These are phyloP conservation scores for Drosera capensis DNA, from an alignment of 148 eudicot species.

Conservation along the genomic window DNA sequence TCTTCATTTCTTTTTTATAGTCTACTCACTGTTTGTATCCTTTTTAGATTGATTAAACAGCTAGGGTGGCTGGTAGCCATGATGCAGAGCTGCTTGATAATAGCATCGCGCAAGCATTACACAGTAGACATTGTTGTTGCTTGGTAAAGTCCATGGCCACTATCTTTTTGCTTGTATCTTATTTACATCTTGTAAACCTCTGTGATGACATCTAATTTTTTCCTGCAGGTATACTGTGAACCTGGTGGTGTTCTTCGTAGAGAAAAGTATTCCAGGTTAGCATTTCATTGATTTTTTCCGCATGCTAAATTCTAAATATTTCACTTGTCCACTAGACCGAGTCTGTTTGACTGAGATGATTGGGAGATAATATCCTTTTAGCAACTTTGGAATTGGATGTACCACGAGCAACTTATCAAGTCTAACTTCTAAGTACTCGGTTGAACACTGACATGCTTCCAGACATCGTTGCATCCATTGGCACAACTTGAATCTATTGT, in stretches of 20 bases:
- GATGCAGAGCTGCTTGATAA: constrained; percentile 73
- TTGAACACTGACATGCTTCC: not conserved
- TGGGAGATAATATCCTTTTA: too few relatives aligned
- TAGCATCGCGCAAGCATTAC: constrained; percentile 97
- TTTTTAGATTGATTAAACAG: constrained; percentile 76
- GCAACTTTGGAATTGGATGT: too few relatives aligned
- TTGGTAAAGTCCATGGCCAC: constrained; percentile 28
- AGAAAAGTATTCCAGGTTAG: constrained; percentile 73
- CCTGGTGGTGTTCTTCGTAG: constrained; percentile 78
- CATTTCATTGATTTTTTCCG: not conserved
- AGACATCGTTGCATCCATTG: too few relatives aligned
- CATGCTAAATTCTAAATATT: too few relatives aligned
- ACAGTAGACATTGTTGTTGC: constrained; percentile 89
- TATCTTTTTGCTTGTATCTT: not conserved
- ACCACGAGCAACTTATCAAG: too few relatives aligned
- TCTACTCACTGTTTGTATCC: too few relatives aligned
- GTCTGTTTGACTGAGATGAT: not conserved
- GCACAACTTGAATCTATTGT: too few relatives aligned
- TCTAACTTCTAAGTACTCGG: not conserved
- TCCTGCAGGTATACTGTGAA: constrained; percentile 83
- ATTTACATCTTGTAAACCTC: not conserved
- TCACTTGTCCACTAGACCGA: not conserved
- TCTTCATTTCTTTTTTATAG: too few relatives aligned
- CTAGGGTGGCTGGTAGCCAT: constrained; percentile 65
- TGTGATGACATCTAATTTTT: not conserved